phyloP scores from a whole-genome alignment of 2,329 filamentous ascomycete genomes.

The Claviceps monticola region DNA sequence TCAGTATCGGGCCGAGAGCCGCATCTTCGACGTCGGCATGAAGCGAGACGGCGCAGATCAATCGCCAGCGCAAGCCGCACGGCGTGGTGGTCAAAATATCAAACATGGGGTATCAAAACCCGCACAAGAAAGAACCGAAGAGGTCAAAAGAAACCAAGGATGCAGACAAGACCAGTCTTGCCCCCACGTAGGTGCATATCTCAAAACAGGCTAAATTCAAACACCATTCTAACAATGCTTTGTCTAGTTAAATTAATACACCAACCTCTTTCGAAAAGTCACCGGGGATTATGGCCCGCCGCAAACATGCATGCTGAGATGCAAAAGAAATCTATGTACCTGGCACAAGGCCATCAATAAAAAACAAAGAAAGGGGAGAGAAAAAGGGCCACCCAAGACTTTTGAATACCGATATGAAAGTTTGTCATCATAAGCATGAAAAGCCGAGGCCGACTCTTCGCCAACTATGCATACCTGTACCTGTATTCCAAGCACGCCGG shows the following conservation, averaged over 20 bases:
- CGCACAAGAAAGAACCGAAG: too few species aligned
- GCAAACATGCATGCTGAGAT: neutral
- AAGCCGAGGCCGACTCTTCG: neutral
- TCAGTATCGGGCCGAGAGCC: too few species aligned
- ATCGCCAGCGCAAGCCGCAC: too few species aligned
- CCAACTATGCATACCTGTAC: neutral
- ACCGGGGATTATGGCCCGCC: neutral
- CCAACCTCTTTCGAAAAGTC: neutral
- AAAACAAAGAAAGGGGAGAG: neutral
- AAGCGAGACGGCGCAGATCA: too few species aligned
- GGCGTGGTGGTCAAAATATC: too few species aligned
- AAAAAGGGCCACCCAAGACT: neutral
- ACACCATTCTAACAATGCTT: too few species aligned
- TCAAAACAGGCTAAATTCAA: too few species aligned
- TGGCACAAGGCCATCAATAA: neutral
- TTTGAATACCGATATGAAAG: slow-evolving; percentile 3
- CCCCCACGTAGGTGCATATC: too few species aligned
- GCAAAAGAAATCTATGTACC: neutral
- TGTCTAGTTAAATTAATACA: neutral
- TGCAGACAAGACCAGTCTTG: too few species aligned
- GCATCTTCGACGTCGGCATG: too few species aligned
- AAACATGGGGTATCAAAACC: too few species aligned
- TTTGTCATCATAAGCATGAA: slow-evolving; percentile 1
- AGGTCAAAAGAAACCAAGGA: too few species aligned
- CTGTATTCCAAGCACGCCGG: neutral